Evolutionary conservation across 352 stramenopile species (phyloP).

Genomic region (Phytophthora tentaculata): DNA sequence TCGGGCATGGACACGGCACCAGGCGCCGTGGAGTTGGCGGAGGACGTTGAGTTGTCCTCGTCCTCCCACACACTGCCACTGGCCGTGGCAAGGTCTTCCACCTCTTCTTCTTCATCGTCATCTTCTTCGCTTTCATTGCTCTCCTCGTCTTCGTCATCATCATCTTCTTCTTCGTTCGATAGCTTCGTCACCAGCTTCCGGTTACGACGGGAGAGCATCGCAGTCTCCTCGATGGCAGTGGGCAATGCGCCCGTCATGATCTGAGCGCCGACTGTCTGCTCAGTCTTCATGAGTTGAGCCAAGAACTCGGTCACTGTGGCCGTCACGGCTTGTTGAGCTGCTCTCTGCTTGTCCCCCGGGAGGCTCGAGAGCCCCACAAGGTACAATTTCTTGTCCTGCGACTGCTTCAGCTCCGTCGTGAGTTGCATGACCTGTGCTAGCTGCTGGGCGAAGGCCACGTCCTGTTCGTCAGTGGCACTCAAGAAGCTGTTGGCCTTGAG

Average conservation of each 20-base stretch:
- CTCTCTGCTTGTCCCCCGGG: conserved; percentile 29
- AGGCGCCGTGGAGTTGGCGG: conserved; percentile 31
- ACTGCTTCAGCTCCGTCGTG: conserved; percentile 27
- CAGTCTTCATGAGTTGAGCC: conserved; percentile 41
- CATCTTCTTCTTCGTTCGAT: conserved; percentile 11
- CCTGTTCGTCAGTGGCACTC: conserved; percentile 21
- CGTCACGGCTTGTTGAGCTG: conserved; percentile 34
- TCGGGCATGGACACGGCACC: conserved; percentile 55
- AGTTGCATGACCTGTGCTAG: conserved; percentile 44
- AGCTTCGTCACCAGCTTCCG: conserved; percentile 33
- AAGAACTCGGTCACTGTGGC: conserved; percentile 45
- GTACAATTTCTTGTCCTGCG: conserved; percentile 36
- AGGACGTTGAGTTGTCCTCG: conserved; percentile 29
- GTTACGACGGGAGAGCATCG: conserved; percentile 36
- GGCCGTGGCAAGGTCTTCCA: conserved; percentile 22
- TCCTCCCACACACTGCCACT: conserved; percentile 33
- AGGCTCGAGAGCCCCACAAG: conserved; percentile 45
- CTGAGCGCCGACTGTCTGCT: conserved; percentile 40
- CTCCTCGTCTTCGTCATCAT: conserved; percentile 12
- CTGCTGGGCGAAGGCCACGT: conserved; percentile 41
- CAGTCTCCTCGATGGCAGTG: conserved; percentile 25
- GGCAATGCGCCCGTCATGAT: conserved; percentile 39
- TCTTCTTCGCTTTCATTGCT: conserved; percentile 15
- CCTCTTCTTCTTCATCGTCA: conserved; percentile 23
- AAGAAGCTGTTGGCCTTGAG: conserved; percentile 39